Base-by-base conservation (phyloP, 805 yeast species). In the Candida vaughaniae region DNA sequence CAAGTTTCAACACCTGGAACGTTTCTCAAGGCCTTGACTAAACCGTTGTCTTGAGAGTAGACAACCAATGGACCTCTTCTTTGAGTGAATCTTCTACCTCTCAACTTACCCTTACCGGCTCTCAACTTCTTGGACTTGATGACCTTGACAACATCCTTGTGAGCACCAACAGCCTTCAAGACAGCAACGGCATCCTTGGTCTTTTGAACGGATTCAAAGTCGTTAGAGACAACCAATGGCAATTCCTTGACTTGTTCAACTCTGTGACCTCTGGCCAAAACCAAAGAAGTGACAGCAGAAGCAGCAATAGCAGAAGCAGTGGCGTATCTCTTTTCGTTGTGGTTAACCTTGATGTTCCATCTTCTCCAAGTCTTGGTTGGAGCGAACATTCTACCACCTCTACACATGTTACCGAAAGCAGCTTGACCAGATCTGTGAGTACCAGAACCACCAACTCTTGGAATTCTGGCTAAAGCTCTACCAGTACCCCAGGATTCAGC, bases 401-500 rank as follows among this genome's bases (percentile, higher is more conserved):
- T 91, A 83, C 99, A 93, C 99, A 93, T 93, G 93, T 93, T 93
- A 85, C 99, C 99, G 83, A 93, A 93, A 71, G 99, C 99, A 75
- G 89, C 99, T 78, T 93, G 99, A 75, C 99, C 99, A 55, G 98
- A 80, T 79, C 99, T 90, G 95, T 89, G 96, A 73, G 99, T 93
- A 86, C 99, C 99, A 72, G 95, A 90, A 80, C 99, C 99, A 78
- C 96, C 96, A 71, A 93, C 98, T 84, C 99, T 90, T 81, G 99
- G 99, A 74, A 93, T 91, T 83, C 99, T 91, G 78, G 99, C 98
- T 69, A 93, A 96, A 77, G 99, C 99, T 82, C 99, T 90, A 82
- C 99, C 99, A 63, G 99, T 93, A 89, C 99, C 99, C 99, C 99
- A 93, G 53, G 99, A 93, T 79, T 89, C 97, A 72, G 99, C 99